A percentile compares a stretch with the other conserved stretches of the same genome.
phyloP scores from a whole-genome alignment of 192 early-diverging fungal species.

The Backusella parvicylindrica region DNA sequence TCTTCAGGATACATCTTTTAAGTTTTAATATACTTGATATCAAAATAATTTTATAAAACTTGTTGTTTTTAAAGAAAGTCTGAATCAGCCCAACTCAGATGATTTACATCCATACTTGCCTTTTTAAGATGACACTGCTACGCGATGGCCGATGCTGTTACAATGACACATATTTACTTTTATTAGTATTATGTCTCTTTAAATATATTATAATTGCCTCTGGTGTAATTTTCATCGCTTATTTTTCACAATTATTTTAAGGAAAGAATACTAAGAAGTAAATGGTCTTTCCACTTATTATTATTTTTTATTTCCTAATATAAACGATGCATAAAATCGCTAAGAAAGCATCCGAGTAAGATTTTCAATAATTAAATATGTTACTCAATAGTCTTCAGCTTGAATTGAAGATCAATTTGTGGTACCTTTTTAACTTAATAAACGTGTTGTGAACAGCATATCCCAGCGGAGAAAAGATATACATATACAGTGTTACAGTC shows the following conservation, averaged over 20 bases:
- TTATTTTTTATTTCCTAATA: background rate
- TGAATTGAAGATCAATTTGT: slow-evolving; percentile 1
- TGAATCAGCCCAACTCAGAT: background rate
- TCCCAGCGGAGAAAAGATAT: background rate
- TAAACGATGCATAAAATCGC: background rate
- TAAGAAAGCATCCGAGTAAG: background rate
- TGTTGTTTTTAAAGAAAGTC: background rate
- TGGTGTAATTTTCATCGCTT: background rate
- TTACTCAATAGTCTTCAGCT: background rate
- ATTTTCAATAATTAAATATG: background rate
- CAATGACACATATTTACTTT: background rate
- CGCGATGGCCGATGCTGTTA: background rate
- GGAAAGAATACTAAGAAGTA: background rate
- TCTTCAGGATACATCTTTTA: background rate
- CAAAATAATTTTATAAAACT: background rate
- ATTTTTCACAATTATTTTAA: background rate
- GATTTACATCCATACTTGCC: slow-evolving; percentile 2
- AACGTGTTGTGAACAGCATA: background rate
- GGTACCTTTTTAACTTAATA: slow-evolving; percentile 1
- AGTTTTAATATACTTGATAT: background rate
- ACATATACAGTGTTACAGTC: background rate
- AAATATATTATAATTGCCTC: too few relatives aligned
- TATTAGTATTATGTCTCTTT: too few relatives aligned
- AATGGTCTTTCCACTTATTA: background rate
- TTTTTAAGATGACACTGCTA: background rate